Percentiles rank a stretch among this genome's conserved stretches.
Conservation (phyloP, 2,329 filamentous ascomycete species). For the Ascochyta rabiei region DNA sequence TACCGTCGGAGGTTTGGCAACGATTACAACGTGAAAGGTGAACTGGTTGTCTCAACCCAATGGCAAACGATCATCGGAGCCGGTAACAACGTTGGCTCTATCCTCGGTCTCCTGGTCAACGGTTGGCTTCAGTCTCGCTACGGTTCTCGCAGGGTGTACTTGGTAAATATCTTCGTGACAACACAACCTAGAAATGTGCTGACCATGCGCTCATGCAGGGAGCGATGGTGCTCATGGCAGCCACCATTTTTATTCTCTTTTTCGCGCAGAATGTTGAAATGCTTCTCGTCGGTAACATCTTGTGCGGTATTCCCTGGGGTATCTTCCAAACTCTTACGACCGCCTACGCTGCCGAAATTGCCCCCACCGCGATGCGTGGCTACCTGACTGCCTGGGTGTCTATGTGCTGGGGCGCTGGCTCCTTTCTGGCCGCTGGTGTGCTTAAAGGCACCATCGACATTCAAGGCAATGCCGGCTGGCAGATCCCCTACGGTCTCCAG, state of each 20-base stretch:
- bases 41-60: constrained; percentile 41
- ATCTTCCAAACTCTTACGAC: constrained; percentile 55
- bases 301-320: constrained; percentile 54
- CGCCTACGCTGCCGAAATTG: constrained; percentile 69
- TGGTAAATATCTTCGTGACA: constrained; percentile 43
- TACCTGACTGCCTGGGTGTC: constrained; percentile 66
- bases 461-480: constrained; percentile 66
- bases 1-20: constrained; percentile 49
- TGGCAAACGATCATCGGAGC: constrained; percentile 52
- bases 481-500: constrained; percentile 69
- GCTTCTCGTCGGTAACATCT: constrained; percentile 59
- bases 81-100: constrained; percentile 48
- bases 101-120: constrained; percentile 48
- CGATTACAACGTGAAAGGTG: constrained; percentile 35
- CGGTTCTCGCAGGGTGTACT: constrained; percentile 49
- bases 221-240: constrained; percentile 8
- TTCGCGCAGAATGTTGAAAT: constrained; percentile 46
- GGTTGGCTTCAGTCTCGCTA: constrained; percentile 48
- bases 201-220: constrained; percentile 12
- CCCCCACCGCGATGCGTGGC: constrained; percentile 59
- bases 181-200: constrained; percentile 16
- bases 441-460: constrained; percentile 54
- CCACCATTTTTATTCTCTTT: constrained; percentile 50
- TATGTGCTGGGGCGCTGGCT: constrained; percentile 74
- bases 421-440: constrained; percentile 71